phyloP scores from a whole-genome alignment of 495 filamentous ascomycete genomes.

The Viridothelium virens region DNA sequence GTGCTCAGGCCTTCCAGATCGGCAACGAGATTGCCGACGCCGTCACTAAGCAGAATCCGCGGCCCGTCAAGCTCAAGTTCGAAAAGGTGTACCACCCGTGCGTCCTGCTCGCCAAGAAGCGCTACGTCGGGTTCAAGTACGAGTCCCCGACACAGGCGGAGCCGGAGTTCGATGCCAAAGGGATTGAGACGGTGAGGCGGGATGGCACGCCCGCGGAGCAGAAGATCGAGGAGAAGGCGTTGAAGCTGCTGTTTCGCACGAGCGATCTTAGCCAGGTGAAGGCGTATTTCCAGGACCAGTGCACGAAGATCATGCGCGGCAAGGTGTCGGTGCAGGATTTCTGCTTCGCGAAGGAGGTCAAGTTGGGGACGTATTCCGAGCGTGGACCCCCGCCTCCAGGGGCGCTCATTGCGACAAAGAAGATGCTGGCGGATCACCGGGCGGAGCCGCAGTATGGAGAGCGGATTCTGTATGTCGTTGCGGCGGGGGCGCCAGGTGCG shows the following conservation, averaged over 20 bases:
- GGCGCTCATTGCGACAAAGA: conserved; percentile 72
- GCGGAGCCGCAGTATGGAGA: conserved; percentile 93
- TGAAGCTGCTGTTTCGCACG: conserved; percentile 84
- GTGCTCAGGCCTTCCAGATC: conserved; percentile 82
- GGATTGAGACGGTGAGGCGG: conserved; percentile 90
- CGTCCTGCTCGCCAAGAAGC: conserved; percentile 89
- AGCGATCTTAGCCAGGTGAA: conserved; percentile 86
- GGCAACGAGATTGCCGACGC: conserved; percentile 86
- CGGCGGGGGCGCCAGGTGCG: conserved; percentile 78
- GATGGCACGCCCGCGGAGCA: conserved; percentile 95
- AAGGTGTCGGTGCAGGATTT: conserved; percentile 89
- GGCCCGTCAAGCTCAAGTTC: conserved; percentile 92
- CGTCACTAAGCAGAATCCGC: conserved; percentile 83
- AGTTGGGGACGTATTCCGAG: conserved; percentile 81
- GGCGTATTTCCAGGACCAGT: conserved; percentile 81
- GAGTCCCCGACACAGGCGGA: conserved; percentile 67
- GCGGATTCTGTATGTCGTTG: conserved; percentile 86
- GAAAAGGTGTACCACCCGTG: conserved; percentile 98
- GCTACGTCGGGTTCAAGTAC: conserved; percentile 97
- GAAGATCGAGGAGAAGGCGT: conserved; percentile 91
- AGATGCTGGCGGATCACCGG: conserved; percentile 77
- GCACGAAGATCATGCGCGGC: conserved; percentile 85
- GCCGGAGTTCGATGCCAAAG: conserved; percentile 95
- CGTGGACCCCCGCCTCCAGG: conserved; percentile 73
- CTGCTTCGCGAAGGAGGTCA: conserved; percentile 86